A percentile compares a stretch with the other conserved stretches of the same genome.
These are phyloP conservation scores for Suhomyces sp. DNA, from an alignment of 805 yeast genomes.

Conservation along the genomic window DNA sequence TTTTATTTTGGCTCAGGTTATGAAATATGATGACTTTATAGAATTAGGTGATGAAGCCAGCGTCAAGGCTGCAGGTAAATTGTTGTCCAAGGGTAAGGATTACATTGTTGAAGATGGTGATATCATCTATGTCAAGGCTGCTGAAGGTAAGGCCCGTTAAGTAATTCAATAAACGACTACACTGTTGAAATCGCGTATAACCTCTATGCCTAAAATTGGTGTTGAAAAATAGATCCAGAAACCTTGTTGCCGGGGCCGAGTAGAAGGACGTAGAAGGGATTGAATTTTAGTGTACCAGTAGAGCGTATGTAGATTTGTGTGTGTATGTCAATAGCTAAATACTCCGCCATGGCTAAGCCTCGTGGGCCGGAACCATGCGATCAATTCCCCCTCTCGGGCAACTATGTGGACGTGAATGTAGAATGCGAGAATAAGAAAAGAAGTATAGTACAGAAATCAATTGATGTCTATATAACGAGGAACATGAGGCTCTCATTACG, in stretches of 20 bases:
- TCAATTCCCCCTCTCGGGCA: neutral
- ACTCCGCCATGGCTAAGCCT: neutral
- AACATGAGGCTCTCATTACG: constrained; percentile 9
- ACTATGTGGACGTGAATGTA: neutral
- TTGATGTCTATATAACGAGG: neutral
- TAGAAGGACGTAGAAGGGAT: neutral
- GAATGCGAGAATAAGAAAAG: neutral
- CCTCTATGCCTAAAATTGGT: neutral
- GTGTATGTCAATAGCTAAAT: neutral
- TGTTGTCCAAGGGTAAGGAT: constrained; percentile 88
- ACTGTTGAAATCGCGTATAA: neutral
- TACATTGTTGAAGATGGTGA: constrained; percentile 96
- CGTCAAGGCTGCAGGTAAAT: constrained; percentile 85
- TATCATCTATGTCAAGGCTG: constrained; percentile 87
- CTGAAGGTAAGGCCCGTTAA: constrained; percentile 77
- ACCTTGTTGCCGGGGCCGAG: neutral
- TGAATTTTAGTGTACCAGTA: neutral
- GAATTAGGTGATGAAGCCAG: constrained; percentile 73
- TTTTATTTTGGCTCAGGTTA: constrained; percentile 90
- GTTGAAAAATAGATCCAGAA: neutral
- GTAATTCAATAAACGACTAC: neutral
- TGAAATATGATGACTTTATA: constrained; percentile 75
- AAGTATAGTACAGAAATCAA: neutral
- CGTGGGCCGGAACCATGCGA: neutral
- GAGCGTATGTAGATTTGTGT: neutral